Base-by-base conservation (phyloP, 2,329 filamentous ascomycete species). In the Neofusicoccum umdonicola region DNA sequence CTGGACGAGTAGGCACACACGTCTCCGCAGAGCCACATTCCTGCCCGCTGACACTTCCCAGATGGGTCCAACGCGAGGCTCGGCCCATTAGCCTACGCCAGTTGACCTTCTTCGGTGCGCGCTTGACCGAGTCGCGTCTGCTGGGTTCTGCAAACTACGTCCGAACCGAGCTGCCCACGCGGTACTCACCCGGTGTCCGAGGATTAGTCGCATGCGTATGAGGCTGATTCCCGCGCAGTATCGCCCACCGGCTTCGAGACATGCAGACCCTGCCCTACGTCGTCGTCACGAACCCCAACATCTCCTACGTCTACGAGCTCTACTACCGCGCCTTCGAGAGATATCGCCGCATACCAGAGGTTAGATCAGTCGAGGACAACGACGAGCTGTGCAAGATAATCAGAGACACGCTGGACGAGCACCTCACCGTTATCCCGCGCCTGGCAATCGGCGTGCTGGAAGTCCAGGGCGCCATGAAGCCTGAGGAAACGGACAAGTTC, bases 91-190 rank as follows among this genome's bases (percentile, higher is more conserved):
- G 92, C 80, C 82, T 99, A 71, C 90, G 95, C 65, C 95, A 98
- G 79, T 86, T 99, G 72, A 98, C 96, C 81, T 96, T 98, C 72
- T 99, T 98, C 78, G 95, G 95, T 35, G 90, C 95, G 54, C 96
- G 93, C 22, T 81, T 99, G 74, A 97, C 93, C 54, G 93, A 98
- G 79, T 85, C 88, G 60, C 89, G 96, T 65, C 84, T 99, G 67
- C 87, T 99, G 70, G 93, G 91, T 79, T 97, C 93, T 48, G 95
- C 95, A 67, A 99, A 99, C 79, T 99, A 99, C 82, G 93, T 98
- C 61, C 90, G 95, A 65, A 93, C 93, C 4, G 95, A 99, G 81
- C 86, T 99, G 61, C 94, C 94, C 6, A 95, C 91, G 6, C 86
- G 91, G 89, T 90, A 77, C 66, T 41, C 22, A 12, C 44, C 45